Evolutionary conservation across 2,329 filamentous ascomycete genomes (phyloP), one percentile per base, ranked within the genome.

Genomic region (Hirsutella minnesotensis): DNA sequence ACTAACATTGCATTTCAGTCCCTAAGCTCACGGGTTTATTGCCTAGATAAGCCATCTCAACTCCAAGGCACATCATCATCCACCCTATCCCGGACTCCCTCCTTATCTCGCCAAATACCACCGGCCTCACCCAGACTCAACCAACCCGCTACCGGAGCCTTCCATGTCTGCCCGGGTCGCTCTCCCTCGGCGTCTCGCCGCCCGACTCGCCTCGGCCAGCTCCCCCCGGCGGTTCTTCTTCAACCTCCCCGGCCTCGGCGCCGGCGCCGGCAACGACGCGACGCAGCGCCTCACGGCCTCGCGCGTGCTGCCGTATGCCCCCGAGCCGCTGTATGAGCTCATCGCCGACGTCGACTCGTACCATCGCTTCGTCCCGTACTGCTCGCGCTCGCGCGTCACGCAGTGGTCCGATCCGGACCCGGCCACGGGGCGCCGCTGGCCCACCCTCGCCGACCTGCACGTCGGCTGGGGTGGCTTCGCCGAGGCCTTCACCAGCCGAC

Each of bases 311-410:
- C 83, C 85, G 13, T 94, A 94, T 69, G 66, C 80, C 1, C 69
- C 79, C 27, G 55, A 63, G 4, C 69, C 77, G 2, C 79, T 98
- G 52, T 98, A 92, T 75, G 70, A 72, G 51, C 75, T 95, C 43
- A 89, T 98, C 61, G 80, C 88, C 65, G 87, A 95, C 63, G 80
- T 98, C 50, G 77, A 86, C 61, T 79, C 78, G 49, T 98, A 98
- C 75, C 69, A 74, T 31, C 61, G 70, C 50, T 98, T 96, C 70
- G 77, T 98, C n/a, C 92, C 92, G 10, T 95, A 94, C 73, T 94
- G 90, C 66, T 75, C 77, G 36, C 70, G 70, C 38, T 89, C 85
- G 31, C 74, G 71, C 47, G 87, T 96, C 34, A 95, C 87, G 2
- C 70, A 72, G 45, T 87, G 83, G 75, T 82, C 85, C 7, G 42